These are phyloP conservation scores for Microbotryomycetes sp. DNA, from an alignment of 1,284 basidiomycete species.

Conservation along the genomic window DNA sequence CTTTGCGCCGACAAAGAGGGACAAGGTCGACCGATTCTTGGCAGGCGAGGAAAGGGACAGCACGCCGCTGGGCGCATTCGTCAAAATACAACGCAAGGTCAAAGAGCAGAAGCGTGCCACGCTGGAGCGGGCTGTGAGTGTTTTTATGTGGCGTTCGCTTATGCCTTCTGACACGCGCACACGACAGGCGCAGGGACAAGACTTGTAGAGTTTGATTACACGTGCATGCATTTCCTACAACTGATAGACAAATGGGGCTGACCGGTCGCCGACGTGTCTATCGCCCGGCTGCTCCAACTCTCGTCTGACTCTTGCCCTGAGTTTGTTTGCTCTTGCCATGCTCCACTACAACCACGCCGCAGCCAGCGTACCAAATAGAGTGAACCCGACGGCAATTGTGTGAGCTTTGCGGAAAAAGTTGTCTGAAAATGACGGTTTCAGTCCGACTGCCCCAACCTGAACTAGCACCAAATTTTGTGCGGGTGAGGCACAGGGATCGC, in stretches of 20 bases:
- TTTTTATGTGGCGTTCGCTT: neutral
- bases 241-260: neutral
- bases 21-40: constrained; percentile 68
- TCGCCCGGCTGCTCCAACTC: neutral
- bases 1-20: constrained; percentile 64
- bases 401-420: constrained; percentile 55
- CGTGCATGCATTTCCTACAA: neutral
- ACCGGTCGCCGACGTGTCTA: neutral
- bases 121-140: constrained; percentile 31
- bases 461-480: neutral
- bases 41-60: constrained; percentile 54
- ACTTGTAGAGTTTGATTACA: neutral
- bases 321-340: constrained; percentile 51
- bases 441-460: neutral
- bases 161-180: neutral
- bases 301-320: constrained; percentile 33
- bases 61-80: constrained; percentile 55
- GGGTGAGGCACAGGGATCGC: no score
- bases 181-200: neutral
- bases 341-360: constrained; percentile 49
- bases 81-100: constrained; percentile 70
- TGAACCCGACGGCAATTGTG: constrained; percentile 55
- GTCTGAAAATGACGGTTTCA: constrained; percentile 5
- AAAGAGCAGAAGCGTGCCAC: constrained; percentile 61
- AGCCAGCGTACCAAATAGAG: constrained; percentile 46